phyloP scores from a whole-genome alignment of 148 eudicot genomes.

The Silene conica region DNA sequence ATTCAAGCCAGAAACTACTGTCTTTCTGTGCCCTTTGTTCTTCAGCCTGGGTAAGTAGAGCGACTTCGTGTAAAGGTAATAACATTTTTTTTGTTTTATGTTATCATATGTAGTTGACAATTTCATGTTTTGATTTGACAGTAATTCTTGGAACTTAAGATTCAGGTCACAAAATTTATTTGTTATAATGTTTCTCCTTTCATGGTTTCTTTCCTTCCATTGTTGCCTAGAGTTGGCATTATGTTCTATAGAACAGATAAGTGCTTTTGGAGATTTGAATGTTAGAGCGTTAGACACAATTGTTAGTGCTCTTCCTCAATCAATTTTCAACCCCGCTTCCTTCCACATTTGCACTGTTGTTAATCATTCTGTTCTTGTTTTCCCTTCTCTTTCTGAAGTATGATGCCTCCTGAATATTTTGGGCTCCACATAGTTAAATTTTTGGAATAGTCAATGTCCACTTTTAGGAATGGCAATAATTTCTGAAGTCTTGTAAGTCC shows the following conservation, averaged over 20 bases:
- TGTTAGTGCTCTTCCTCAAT: background rate
- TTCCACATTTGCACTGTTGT: background rate
- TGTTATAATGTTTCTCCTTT: background rate
- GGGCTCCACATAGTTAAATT: background rate
- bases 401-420: background rate
- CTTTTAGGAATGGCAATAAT: background rate
- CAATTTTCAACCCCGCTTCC: background rate
- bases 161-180: background rate
- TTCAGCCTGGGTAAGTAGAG: slow-evolving; percentile 85
- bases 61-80: background rate
- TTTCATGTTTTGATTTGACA: background rate
- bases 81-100: background rate
- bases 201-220: background rate
- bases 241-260: background rate
- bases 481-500: background rate
- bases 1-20: slow-evolving; percentile 51
- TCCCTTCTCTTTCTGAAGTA: background rate
- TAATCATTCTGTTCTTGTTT: background rate
- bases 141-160: background rate
- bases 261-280: background rate
- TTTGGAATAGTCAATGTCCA: background rate
- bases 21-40: slow-evolving; percentile 73
- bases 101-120: background rate
- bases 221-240: background rate
- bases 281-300: background rate